phyloP scores from a whole-genome alignment of 148 eudicot genomes.

The Cornus kousa region DNA sequence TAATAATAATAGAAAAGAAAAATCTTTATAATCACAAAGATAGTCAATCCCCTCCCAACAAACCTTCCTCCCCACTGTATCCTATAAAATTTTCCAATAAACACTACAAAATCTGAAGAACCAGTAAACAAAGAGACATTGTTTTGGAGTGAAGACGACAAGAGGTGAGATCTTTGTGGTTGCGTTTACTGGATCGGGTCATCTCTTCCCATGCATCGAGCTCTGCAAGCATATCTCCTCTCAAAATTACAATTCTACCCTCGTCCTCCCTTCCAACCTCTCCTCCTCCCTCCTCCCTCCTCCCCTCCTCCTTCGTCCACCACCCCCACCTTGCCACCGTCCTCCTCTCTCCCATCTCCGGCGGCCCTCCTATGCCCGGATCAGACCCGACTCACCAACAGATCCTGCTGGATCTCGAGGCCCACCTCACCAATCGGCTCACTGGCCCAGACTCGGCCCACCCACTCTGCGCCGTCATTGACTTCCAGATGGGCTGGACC shows the following conservation, averaged over 20 bases:
- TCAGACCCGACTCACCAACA: background rate
- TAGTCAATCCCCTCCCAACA: too few species aligned
- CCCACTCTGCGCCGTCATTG: slow-evolving; percentile 13
- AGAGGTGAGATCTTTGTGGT: background rate
- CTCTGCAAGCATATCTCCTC: slow-evolving; percentile 14
- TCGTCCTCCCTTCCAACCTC: slow-evolving; percentile 16
- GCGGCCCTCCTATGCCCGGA: background rate
- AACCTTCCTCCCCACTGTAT: too few species aligned
- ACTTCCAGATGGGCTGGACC: slow-evolving; percentile 16
- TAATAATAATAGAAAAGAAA: too few species aligned
- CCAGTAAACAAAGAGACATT: background rate
- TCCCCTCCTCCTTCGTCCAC: slow-evolving; percentile 10
- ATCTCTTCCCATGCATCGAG: slow-evolving; percentile 1
- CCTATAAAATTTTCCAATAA: background rate
- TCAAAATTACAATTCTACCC: slow-evolving; percentile 1
- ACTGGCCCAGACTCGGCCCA: background rate
- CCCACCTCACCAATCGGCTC: background rate
- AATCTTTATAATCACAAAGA: too few species aligned
- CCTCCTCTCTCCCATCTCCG: slow-evolving; percentile 2
- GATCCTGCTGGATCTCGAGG: background rate
- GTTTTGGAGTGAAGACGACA: too few species aligned
- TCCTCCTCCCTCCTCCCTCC: slow-evolving; percentile 10
- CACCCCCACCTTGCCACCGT: background rate
- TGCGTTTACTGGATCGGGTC: slow-evolving; percentile 7
- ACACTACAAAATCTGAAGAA: background rate